Base-by-base conservation (phyloP, 225 moss, liverwort and hornwort species). In the Takakia lepidozioides region DNA sequence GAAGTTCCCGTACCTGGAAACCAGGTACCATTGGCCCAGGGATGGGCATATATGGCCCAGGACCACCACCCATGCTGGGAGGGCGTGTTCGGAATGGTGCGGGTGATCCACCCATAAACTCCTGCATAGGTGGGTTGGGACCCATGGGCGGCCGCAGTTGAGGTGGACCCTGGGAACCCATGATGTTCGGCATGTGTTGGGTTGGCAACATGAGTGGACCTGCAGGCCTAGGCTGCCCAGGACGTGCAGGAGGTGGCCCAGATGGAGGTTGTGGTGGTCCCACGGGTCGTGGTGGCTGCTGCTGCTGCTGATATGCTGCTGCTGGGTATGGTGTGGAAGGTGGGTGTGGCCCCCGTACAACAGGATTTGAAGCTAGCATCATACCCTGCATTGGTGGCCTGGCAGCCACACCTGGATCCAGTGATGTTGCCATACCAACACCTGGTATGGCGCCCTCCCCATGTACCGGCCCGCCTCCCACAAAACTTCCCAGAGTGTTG, bases 401-500 rank as follows among this genome's bases (percentile, higher is more conserved):
- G 18, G 64, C 67, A 37, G 73, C 71, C 34, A 74, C 80, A 44
- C 65, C 71, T 38, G 86, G 75, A 25, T 76, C 84, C 70, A 74
- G 47, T 16, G 70, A 73, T 69, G 85, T 71, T 23, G 93, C 93
- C 86, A 84, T 83, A 52, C 98, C 98, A 19, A 99, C 98, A 35
- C 98, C 98, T 63, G 98, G 98, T 61, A 99, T 99, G 36, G 87
- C 60, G 34, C 91, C 91, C 37, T 87, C 98, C 5, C 80, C 91
- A 13, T 76, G 86, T 38, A 72, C 66, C 43, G 87, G 78, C 58
- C 90, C 84, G 49, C 71, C 70, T 8, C 65, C 50, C 46, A 61
- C 59, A 60, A 72, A 76, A 57, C 78, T 63, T 37, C 82, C 82
- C n/a, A 80, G 68, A 50, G 80, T 83, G 41, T 66, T 76, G 45